Base-by-base conservation (phyloP, 441 rosid genomes). In the Hura crepitans region DNA sequence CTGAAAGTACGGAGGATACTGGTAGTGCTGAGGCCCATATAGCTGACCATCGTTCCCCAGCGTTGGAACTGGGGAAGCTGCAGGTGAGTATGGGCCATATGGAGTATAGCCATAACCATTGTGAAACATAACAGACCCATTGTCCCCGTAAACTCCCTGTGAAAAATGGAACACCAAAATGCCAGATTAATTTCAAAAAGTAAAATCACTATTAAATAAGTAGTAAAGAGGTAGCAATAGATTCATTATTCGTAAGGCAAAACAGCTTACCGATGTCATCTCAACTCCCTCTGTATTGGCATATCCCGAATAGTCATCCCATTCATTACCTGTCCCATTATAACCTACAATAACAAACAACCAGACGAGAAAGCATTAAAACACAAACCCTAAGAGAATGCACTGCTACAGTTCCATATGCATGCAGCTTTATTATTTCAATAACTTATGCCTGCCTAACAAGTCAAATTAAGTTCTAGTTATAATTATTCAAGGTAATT, bases 21-120 rank as follows among this genome's bases (percentile, higher is more conserved):
- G 95, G 70, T 92, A 92, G 20, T 90, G 87, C 71, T 90, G 90
- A 22, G 85, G 80, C 66, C 86, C 96, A 54, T 86, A 90, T 33
- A 85, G 72, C 68, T 86, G 96, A 57, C 77, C 78, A 65, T 84
- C 93, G 72, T 81, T 78, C 17, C 90, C 90, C 69, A 80, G 45
- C 28, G 84, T 74, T 30, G 96, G 93, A 70, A 81, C 85, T 11
- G 90, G 85, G 49, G 93, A 77, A 74, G 71, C 73, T 49, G 88
- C 81, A 12, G 91, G 81, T 4, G 89, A 81, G 71, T 88, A 86
- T 54, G 87, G 78, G 11, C 73, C 84, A 81, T 69, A 85, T 0
- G 91, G 71, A 13, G 83, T 66, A 85, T 84, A 89, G 23, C 83
- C 85, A 81, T 87, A 90, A 5, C 89, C 83, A 66, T 74, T 86